Conservation (phyloP, 805 yeast species). For the Kazachstania psychrophila region DNA sequence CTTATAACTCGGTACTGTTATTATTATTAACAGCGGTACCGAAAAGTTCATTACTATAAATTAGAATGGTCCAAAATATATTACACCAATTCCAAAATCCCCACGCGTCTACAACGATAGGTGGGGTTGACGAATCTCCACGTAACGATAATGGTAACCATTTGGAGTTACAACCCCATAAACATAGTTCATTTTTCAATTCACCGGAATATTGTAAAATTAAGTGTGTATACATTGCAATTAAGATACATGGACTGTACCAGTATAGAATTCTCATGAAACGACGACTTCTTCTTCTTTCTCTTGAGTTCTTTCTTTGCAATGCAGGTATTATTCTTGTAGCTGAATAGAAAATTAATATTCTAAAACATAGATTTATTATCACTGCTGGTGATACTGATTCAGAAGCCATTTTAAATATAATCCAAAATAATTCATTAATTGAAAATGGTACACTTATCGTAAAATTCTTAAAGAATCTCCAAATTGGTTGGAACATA, state of each 20-base stretch:
- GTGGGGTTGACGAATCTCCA: slow-evolving; percentile 7
- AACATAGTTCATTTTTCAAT: slow-evolving; percentile 49
- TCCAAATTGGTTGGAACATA: slow-evolving; percentile 24
- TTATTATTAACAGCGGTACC: slow-evolving; percentile 13
- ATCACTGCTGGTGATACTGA: slow-evolving; percentile 76
- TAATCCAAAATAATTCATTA: slow-evolving; percentile 20
- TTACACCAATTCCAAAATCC: slow-evolving; percentile 97
- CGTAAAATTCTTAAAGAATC: slow-evolving; percentile 23
- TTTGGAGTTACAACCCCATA: slow-evolving; percentile 37
- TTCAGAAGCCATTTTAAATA: slow-evolving; percentile 40
- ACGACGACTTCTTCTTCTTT: slow-evolving; percentile 22
- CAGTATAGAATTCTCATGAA: slow-evolving; percentile 60
- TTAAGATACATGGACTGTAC: slow-evolving; percentile 86
- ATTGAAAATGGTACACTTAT: slow-evolving; percentile 27
- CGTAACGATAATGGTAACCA: slow-evolving; percentile 27
- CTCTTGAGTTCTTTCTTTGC: slow-evolving; percentile 29
- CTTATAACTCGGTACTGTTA: too few relatives aligned
- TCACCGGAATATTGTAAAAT: slow-evolving; percentile 83
- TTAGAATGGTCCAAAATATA: slow-evolving; percentile 66
- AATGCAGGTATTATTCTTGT: slow-evolving; percentile 85
- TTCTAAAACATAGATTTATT: slow-evolving; percentile 73
- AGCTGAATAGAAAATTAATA: slow-evolving; percentile 82
- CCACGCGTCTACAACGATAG: slow-evolving; percentile 60
- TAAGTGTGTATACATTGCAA: slow-evolving; percentile 90
- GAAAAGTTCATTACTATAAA: slow-evolving; percentile 71